Evolutionary conservation across 305 asterid genomes (phyloP).

Genomic region (Fraxinus latifolia): DNA sequence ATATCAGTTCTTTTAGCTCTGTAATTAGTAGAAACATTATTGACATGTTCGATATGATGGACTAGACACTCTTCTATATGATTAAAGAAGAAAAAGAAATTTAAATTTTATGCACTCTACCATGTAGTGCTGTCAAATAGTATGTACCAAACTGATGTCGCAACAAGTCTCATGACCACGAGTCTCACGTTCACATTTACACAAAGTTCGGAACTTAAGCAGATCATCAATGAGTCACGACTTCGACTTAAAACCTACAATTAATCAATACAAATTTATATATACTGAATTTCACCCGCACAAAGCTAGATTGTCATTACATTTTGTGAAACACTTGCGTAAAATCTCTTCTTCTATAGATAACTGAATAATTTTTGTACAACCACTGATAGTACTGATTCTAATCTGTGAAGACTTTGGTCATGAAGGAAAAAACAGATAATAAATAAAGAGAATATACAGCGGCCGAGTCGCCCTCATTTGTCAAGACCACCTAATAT

Average conservation of each 20-base stretch:
- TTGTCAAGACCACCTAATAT: not conserved
- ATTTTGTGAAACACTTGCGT: not conserved
- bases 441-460: not conserved
- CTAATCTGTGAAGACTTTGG: constrained; percentile 2
- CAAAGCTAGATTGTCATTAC: not conserved
- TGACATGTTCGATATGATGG: not conserved
- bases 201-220: not conserved
- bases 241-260: too few species aligned
- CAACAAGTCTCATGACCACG: not conserved
- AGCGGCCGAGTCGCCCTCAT: not conserved
- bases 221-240: not conserved
- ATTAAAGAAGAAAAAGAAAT: not conserved
- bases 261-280: too few species aligned
- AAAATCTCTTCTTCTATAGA: not conserved
- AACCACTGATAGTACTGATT: constrained; percentile 1
- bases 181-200: not conserved
- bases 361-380: not conserved
- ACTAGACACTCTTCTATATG: not conserved
- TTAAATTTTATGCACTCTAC: not conserved
- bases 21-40: not conserved
- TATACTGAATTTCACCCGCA: not conserved
- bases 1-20: not conserved
- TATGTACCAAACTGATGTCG: not conserved
- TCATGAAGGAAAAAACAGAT: not conserved
- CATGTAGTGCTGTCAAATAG: not conserved